These are phyloP conservation scores for Coemansia furcata DNA, from an alignment of 192 early-diverging fungal species.

Conservation along the genomic window DNA sequence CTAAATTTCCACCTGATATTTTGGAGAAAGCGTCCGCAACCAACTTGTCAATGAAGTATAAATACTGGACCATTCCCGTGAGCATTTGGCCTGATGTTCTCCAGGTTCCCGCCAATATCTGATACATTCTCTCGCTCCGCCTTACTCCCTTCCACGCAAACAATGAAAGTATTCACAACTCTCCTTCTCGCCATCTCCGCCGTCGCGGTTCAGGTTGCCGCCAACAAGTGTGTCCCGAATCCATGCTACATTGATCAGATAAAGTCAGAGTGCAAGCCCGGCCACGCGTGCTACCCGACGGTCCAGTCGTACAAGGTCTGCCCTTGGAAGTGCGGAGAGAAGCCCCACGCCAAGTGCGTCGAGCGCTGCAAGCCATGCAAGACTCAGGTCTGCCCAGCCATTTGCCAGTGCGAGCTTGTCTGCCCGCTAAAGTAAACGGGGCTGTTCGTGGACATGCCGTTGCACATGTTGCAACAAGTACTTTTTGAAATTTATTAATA, in stretches of 20 bases:
- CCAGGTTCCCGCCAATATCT: background rate
- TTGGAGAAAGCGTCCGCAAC: background rate
- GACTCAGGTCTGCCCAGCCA: constrained; percentile 21
- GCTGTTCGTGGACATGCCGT: background rate
- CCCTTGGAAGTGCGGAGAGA: constrained; percentile 38
- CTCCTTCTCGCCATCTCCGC: background rate
- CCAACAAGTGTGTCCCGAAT: background rate
- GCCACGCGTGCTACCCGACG: background rate
- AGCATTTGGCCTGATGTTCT: background rate
- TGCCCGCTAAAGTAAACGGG: constrained; percentile 23
- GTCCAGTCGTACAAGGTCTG: constrained; percentile 6
- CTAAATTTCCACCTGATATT: background rate
- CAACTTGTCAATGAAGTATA: background rate
- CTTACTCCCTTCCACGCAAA: background rate
- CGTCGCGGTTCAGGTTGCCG: background rate
- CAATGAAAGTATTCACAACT: background rate
- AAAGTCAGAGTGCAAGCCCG: background rate
- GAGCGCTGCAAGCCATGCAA: constrained; percentile 48
- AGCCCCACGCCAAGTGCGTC: constrained; percentile 17
- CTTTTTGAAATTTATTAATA: background rate
- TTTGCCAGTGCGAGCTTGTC: constrained; percentile 39
- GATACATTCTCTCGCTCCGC: background rate
- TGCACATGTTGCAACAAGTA: background rate
- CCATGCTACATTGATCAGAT: background rate
- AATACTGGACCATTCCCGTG: background rate